These are phyloP conservation scores for Sporothrix pseudoabietina DNA, from an alignment of 2,329 filamentous ascomycete species.

Conservation along the genomic window DNA sequence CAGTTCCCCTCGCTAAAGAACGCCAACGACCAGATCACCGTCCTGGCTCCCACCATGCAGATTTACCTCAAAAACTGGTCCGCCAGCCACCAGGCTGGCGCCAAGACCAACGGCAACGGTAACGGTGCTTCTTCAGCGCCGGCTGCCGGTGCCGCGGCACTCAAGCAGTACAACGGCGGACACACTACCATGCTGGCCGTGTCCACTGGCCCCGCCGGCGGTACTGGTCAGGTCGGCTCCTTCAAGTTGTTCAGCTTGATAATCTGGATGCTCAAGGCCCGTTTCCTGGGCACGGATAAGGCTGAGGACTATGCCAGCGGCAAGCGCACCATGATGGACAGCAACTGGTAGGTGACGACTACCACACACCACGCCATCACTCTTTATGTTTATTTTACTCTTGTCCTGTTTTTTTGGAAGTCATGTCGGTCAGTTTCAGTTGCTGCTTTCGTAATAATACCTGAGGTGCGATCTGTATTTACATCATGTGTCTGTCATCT, in stretches of 20 bases:
- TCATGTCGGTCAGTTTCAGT: neutral
- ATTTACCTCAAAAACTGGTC: slow-evolving; percentile 32
- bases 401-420: neutral
- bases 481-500: neutral
- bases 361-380: neutral
- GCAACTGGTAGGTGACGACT: slow-evolving; percentile 17
- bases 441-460: neutral
- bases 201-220: slow-evolving; percentile 37
- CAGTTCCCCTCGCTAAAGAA: slow-evolving; percentile 35
- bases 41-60: slow-evolving; percentile 37
- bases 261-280: slow-evolving; percentile 37
- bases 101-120: slow-evolving; percentile 33
- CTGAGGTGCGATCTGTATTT: neutral
- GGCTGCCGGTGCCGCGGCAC: neutral
- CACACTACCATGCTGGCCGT: slow-evolving; percentile 34
- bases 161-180: slow-evolving; percentile 15
- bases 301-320: slow-evolving; percentile 31
- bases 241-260: slow-evolving; percentile 36
- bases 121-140: neutral
- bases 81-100: slow-evolving; percentile 6
- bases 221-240: slow-evolving; percentile 38
- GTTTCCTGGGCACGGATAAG: slow-evolving; percentile 36
- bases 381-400: neutral
- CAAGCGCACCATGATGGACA: slow-evolving; percentile 2
- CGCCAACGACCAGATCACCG: slow-evolving; percentile 36